These are phyloP conservation scores for Acacia melanoxylon DNA, from an alignment of 306 rosid species.

Conservation along the genomic window DNA sequence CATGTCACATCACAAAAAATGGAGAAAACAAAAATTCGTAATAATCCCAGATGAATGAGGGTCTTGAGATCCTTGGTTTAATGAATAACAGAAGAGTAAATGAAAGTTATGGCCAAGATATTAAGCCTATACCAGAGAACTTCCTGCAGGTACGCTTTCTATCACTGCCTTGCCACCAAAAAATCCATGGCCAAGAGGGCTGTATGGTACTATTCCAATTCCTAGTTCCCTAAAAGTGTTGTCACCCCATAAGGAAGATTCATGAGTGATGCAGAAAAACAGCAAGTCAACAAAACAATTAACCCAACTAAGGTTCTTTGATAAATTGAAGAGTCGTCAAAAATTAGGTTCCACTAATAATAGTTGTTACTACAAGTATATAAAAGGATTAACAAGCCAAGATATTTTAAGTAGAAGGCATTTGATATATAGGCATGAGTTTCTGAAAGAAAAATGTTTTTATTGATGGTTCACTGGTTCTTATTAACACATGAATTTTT, in stretches of 20 bases:
- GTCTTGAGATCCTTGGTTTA: background rate
- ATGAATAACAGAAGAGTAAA: background rate
- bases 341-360: no score
- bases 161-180: constrained; percentile 70
- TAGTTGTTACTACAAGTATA: no score
- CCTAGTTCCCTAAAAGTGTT: constrained; percentile 67
- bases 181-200: constrained; percentile 88
- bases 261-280: background rate
- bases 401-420: no score
- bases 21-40: background rate
- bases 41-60: background rate
- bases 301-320: background rate
- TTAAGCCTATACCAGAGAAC: constrained; percentile 45
- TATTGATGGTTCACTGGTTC: background rate
- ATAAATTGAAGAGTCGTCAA: no score
- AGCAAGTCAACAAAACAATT: background rate
- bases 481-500: background rate
- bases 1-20: background rate
- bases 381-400: no score
- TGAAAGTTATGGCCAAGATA: background rate
- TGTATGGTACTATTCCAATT: constrained; percentile 78
- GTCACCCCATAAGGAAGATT: background rate
- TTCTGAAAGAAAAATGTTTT: background rate
- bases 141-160: constrained; percentile 62
- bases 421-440: background rate